A percentile compares a stretch with the other conserved stretches of the same genome.
Conservation (phyloP, 129 eudicot species). For the Lactuca saligna region DNA sequence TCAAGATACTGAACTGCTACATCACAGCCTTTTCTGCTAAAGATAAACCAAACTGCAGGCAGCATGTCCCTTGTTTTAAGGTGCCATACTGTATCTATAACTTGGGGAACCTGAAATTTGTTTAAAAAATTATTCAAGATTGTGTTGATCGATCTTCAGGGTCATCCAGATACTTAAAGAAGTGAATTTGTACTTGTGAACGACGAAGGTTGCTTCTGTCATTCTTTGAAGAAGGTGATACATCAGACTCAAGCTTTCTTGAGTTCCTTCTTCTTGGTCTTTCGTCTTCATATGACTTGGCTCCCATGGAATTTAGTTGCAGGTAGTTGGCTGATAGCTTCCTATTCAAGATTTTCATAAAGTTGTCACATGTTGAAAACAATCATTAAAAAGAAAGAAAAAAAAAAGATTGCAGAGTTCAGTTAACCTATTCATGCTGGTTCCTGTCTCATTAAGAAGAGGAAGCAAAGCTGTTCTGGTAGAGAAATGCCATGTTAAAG, state of each 20-base stretch:
- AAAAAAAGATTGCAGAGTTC: slow-evolving; percentile 1
- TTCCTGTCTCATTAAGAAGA: slow-evolving; percentile 93
- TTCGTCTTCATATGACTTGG: slow-evolving; percentile 53
- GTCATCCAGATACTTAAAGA: background rate
- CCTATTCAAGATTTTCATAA: slow-evolving; percentile 41
- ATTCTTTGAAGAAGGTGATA: slow-evolving; percentile 63
- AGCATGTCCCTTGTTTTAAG: slow-evolving; percentile 81
- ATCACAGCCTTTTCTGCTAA: slow-evolving; percentile 99
- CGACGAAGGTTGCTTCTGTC: slow-evolving; percentile 64
- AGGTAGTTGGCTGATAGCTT: slow-evolving; percentile 69
- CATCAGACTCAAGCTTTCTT: slow-evolving; percentile 53
- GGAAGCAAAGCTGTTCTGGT: slow-evolving; percentile 78
- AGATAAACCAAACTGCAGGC: slow-evolving; percentile 97
- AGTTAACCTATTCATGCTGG: slow-evolving; percentile 81
- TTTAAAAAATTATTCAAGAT: background rate
- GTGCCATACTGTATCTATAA: slow-evolving; percentile 78
- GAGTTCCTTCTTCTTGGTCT: slow-evolving; percentile 68
- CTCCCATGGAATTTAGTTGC: slow-evolving; percentile 60
- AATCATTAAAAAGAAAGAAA: background rate
- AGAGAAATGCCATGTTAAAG: slow-evolving; percentile 92
- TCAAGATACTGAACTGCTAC: slow-evolving; percentile 90
- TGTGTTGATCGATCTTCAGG: background rate
- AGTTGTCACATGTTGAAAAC: background rate
- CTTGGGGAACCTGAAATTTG: slow-evolving; percentile 80
- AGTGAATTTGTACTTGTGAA: slow-evolving; percentile 60